Evolutionary conservation across 768 basidiomycete species (phyloP), one percentile per base, ranked within the genome.

Genomic region (Suillus cothurnatus): DNA sequence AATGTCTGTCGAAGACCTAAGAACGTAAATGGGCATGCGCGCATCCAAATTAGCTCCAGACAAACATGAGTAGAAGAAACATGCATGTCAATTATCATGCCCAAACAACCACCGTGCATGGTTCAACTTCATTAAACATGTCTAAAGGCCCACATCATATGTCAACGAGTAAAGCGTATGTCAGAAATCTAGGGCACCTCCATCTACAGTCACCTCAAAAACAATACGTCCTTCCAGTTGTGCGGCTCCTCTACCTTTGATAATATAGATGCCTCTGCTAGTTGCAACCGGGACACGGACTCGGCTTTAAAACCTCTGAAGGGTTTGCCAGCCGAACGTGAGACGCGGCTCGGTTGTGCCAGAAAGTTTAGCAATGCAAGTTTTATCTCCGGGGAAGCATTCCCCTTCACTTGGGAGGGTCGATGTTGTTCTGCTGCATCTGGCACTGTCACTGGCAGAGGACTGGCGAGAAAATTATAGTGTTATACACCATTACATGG

Each of bases 51-150:
- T 23, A 55, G 52, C 57, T 34, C 4, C 45, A 43, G 38, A 47
- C 9, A 61, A 56, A n/a, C 2, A 41, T 11, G 39, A 61, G 26
- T 17, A 52, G 17, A 17, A 63, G 38, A 57, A 7, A 65, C 81
- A 43, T 63, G 84, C 84, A 84, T 75, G 67, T 86, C 86, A 41
- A 86, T 79, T 31, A 87, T 65, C 62, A 79, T 79, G 4, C 78
- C 66, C 21, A 77, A 70, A 62, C 82, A 84, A 7, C 80, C 84
- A 21, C 81, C 76, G 49, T 82, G 77, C 67, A 85, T 64, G 5
- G 69, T 73, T 0, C 83, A 6, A 49, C 58, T 8, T 58, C 41
- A 55, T 81, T 80, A 43, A 84, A 71, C 81, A 85, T 83, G 41
- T 85, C 85, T 86, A 21, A 39, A 9, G 23, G 4, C 23, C 6